Evolutionary conservation across 179 eudicot species (phyloP), one percentile per base, ranked within the genome.

Genomic region (Silene coronaria): DNA sequence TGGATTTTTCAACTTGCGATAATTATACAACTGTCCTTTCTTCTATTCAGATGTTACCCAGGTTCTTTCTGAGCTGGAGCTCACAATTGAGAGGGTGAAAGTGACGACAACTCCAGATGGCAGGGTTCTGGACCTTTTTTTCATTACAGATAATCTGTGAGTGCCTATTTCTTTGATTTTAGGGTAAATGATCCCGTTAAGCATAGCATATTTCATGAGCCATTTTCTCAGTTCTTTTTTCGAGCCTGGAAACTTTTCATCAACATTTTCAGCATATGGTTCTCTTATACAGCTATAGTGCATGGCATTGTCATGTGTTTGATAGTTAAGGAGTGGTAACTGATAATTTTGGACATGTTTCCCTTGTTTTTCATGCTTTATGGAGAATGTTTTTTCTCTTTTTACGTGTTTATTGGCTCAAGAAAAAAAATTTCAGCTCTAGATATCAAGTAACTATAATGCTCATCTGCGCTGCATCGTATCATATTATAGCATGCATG

Each of bases 21-120:
- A 32, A 36, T 74, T 14, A 74, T 48, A 14, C 23, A 32, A 3
- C 63, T 80, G 12, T 26, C 51, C 62, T 30, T 23, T 34, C 5
- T 80, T 74, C 42, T 27, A 26, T 42, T 45, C 53, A 91, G 97
- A 91, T 89, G 93, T 89, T 71, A 90, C 97, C 32, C 84, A 81
- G 76, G 91, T 84, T 68, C 85, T 91, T 38, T 82, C 83, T 71
- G 96, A 86, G 85, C 91, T 90, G 7, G 96, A 91, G 84, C 81
- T 90, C 59, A 79, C 83, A 3, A 89, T 91, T 74, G 85, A 91
- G 79, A 86, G 86, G 85, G 93, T 91, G 27, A 91, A 91, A 80
- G 91, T 90, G 69, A 85, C 90, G 6, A 90, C 97, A 7, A 92
- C 88, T 17, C 97, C 96, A 19, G 97, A 92, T 85, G 97, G 86